Evolutionary conservation across 2,329 filamentous ascomycete species (phyloP).

Genomic region (Claviceps digitariae): DNA sequence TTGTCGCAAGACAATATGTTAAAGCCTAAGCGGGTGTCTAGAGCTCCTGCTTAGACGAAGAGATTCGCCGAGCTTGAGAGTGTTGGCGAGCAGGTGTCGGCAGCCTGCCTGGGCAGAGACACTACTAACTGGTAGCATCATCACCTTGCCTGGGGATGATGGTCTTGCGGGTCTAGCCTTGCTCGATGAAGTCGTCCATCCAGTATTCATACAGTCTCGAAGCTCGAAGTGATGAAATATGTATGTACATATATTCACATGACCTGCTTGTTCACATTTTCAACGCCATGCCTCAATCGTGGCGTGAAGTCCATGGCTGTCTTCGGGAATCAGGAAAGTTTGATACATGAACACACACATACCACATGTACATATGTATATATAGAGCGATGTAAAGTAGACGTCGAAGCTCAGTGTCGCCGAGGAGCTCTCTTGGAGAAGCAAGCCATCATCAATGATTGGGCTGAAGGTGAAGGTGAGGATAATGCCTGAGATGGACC

Average conservation of each 20-base stretch:
- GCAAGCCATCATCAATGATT: neutral
- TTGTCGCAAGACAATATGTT: conserved; percentile 2
- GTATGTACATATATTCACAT: neutral
- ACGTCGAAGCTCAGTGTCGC: neutral
- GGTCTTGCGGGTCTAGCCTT: neutral
- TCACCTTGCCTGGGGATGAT: neutral
- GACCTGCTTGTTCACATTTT: neutral
- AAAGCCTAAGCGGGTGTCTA: neutral
- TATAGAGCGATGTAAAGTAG: neutral
- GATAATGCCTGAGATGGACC: neutral
- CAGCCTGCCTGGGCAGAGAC: neutral
- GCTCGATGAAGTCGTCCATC: neutral
- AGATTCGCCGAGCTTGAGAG: neutral
- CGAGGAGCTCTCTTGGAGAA: neutral
- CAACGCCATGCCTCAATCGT: neutral
- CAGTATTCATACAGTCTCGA: too few relatives aligned
- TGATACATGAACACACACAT: neutral
- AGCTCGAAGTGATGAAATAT: neutral
- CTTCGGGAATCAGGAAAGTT: neutral
- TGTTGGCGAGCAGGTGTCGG: neutral
- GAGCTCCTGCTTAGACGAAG: neutral
- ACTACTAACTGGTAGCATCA: neutral
- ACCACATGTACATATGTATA: neutral
- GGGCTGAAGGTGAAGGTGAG: neutral
- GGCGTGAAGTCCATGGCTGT: neutral